Evolutionary conservation across 768 basidiomycete species (phyloP).

Genomic region (Pisolithus orientalis): DNA sequence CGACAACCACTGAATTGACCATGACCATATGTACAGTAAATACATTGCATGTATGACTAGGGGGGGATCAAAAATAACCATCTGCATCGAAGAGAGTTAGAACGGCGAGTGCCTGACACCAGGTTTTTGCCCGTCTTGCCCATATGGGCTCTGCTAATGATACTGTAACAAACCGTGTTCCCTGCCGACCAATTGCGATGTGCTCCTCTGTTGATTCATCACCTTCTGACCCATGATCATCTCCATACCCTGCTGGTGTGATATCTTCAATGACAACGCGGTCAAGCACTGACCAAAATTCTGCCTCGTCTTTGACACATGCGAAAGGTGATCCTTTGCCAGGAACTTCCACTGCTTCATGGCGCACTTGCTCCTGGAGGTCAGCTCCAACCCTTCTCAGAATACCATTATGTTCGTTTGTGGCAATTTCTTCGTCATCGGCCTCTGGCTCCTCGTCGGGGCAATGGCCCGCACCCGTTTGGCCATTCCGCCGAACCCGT

Average conservation of each 20-base stretch:
- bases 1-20: not conserved
- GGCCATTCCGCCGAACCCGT: not conserved
- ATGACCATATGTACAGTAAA: no score
- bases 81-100: not conserved
- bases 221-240: conserved; percentile 6
- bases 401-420: not conserved
- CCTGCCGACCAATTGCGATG: not conserved
- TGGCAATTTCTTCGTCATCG: conserved; percentile 2
- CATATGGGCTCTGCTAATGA: conserved; percentile 10
- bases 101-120: conserved; percentile 9
- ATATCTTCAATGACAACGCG: not conserved
- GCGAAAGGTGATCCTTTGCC: conserved; percentile 2
- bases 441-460: not conserved
- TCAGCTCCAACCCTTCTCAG: not conserved
- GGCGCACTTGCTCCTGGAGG: not conserved
- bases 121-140: conserved; percentile 9
- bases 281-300: not conserved
- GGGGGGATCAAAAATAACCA: not conserved
- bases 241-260: conserved; percentile 8
- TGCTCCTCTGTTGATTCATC: not conserved
- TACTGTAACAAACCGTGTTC: conserved; percentile 5
- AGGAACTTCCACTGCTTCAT: conserved; percentile 1
- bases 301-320: not conserved
- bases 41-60: no score
- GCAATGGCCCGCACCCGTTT: conserved; percentile 9